Evolutionary conservation across 2,329 filamentous ascomycete genomes (phyloP).

Genomic region (Ramularia endophylla): DNA sequence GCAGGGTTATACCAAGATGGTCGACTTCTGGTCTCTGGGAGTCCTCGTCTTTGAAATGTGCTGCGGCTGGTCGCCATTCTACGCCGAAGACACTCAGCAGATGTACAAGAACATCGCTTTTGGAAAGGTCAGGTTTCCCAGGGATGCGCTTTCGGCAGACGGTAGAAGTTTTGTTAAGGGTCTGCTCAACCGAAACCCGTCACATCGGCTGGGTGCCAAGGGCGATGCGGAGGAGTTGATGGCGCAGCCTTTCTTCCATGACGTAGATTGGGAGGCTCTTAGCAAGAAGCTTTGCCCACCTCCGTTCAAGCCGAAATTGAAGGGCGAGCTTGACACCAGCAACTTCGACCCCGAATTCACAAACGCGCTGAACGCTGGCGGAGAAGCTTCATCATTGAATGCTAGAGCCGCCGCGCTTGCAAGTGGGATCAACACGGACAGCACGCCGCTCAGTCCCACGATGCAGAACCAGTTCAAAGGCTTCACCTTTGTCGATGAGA

Average conservation of each 20-base stretch:
- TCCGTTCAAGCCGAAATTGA: constrained; percentile 95
- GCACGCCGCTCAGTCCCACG: constrained; percentile 86
- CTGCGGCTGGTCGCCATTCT: constrained; percentile 98
- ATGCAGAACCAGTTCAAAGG: constrained; percentile 98
- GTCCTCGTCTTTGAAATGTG: constrained; percentile 99
- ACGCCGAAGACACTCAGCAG: constrained; percentile 97
- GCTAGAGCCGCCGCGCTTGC: constrained; percentile 83
- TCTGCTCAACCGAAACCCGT: constrained; percentile 91
- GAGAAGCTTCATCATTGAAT: constrained; percentile 74
- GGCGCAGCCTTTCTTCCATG: constrained; percentile 86
- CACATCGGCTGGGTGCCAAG: constrained; percentile 84
- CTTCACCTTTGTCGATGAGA: constrained; percentile 99
- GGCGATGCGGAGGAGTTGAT: constrained; percentile 92
- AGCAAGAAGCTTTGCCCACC: constrained; percentile 88
- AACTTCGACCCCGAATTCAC: constrained; percentile 99
- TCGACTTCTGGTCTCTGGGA: constrained; percentile 98
- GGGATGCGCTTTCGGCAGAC: constrained; percentile 89
- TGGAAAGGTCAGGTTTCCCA: constrained; percentile 92
- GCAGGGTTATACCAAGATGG: constrained; percentile 98
- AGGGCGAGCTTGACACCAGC: constrained; percentile 91
- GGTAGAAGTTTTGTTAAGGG: constrained; percentile 98
- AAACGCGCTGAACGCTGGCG: constrained; percentile 80
- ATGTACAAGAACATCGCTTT: constrained; percentile 99
- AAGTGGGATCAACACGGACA: constrained; percentile 72
- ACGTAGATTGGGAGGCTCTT: constrained; percentile 87